Percentiles rank a stretch among this genome's conserved stretches.
Evolutionary conservation across 1,139 yeast species (phyloP).

Genomic region (Suhomyces maxii): DNA sequence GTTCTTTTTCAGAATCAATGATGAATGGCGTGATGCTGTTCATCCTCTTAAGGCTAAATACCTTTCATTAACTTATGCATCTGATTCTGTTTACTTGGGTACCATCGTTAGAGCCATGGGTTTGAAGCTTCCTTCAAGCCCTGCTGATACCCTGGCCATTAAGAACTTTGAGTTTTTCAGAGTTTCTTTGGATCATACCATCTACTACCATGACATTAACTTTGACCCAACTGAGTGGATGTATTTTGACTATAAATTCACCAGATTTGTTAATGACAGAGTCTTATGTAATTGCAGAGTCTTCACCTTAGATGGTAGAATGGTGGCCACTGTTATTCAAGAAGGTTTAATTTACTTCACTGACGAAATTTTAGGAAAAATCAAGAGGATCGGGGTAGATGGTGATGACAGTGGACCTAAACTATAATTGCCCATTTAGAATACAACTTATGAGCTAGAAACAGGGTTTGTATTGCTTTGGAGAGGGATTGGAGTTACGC

Average conservation of each 20-base stretch:
- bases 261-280: constrained; percentile 36
- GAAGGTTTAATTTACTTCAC: constrained; percentile 38
- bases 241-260: constrained; percentile 37
- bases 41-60: constrained; percentile 23
- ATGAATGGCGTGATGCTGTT: constrained; percentile 26
- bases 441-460: not conserved
- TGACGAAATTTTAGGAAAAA: constrained; percentile 21
- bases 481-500: too few relatives aligned
- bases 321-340: constrained; percentile 36
- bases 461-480: too few relatives aligned
- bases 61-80: constrained; percentile 22
- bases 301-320: constrained; percentile 30
- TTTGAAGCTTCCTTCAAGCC: constrained; percentile 18
- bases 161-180: constrained; percentile 27
- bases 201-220: constrained; percentile 38
- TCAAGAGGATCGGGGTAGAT: constrained; percentile 1
- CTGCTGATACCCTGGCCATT: not conserved
- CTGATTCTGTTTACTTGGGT: constrained; percentile 28
- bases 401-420: not conserved
- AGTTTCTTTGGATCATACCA: constrained; percentile 44
- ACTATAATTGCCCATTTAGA: not conserved
- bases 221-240: constrained; percentile 42
- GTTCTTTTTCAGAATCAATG: constrained; percentile 34
- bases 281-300: constrained; percentile 30
- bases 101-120: constrained; percentile 29